A percentile compares a stretch with the other conserved stretches of the same genome.
phyloP scores from a whole-genome alignment of 352 stramenopile genomes.

The Phytophthora meadii region DNA sequence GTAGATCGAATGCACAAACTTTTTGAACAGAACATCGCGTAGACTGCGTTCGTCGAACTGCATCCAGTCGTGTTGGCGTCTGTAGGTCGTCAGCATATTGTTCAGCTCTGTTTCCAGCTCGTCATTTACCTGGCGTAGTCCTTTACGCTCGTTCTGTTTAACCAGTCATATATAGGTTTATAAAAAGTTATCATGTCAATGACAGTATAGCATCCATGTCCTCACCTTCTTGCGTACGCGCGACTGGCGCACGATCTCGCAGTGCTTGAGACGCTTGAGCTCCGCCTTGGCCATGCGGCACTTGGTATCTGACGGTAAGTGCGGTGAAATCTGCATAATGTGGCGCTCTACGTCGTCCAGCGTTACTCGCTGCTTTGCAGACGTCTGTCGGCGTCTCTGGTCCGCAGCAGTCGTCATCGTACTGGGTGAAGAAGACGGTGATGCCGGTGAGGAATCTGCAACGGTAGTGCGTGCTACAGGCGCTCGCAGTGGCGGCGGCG shows the following conservation, averaged over 20 bases:
- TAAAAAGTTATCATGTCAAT: neutral
- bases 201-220: slow-evolving; percentile 4
- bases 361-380: slow-evolving; percentile 39
- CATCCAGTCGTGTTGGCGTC: slow-evolving; percentile 51
- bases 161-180: neutral
- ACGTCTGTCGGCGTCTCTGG: slow-evolving; percentile 25
- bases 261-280: slow-evolving; percentile 79
- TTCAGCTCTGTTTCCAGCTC: slow-evolving; percentile 61
- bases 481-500: neutral
- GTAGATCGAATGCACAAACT: slow-evolving; percentile 79
- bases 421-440: neutral
- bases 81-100: slow-evolving; percentile 43
- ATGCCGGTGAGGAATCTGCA: neutral
- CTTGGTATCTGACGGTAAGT: slow-evolving; percentile 51
- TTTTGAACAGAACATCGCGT: slow-evolving; percentile 64
- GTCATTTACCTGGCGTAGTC: slow-evolving; percentile 62
- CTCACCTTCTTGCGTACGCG: slow-evolving; percentile 76
- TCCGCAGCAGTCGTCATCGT: slow-evolving; percentile 6
- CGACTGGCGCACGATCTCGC: slow-evolving; percentile 80
- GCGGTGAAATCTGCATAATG: slow-evolving; percentile 47
- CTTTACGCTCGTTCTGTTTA: slow-evolving; percentile 53
- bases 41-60: slow-evolving; percentile 57
- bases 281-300: slow-evolving; percentile 71
- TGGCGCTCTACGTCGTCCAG: slow-evolving; percentile 70
- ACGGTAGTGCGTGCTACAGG: neutral